phyloP scores from a whole-genome alignment of 2,329 filamentous ascomycete genomes.

The Colletotrichum sp. region DNA sequence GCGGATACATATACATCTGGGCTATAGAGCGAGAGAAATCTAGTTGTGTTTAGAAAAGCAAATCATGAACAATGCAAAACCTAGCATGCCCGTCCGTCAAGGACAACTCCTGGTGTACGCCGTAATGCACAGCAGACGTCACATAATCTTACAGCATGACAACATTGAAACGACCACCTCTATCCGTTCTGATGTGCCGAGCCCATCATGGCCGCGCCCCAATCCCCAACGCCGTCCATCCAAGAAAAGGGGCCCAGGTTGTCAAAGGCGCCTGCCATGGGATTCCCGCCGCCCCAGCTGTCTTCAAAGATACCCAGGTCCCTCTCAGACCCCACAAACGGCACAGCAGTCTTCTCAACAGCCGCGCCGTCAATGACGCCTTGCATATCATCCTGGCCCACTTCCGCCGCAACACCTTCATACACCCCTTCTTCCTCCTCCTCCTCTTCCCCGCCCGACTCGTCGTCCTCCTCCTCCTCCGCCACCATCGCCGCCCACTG shows the following conservation, averaged over 20 bases:
- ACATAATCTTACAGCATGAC: not conserved
- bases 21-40: not conserved
- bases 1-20: not conserved
- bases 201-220: not conserved
- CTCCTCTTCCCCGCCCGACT: not conserved
- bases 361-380: not conserved
- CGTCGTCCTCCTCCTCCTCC: not conserved
- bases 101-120: not conserved
- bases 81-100: not conserved
- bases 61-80: not conserved
- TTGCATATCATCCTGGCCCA: not conserved
- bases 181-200: not conserved
- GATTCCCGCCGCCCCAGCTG: not conserved
- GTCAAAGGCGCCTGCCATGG: not conserved
- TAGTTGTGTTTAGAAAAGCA: not conserved
- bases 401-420: not conserved
- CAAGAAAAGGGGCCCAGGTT: not conserved
- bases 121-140: not conserved
- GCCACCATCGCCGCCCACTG: constrained; percentile 51
- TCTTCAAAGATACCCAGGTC: not conserved
- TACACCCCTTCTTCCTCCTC: not conserved
- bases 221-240: not conserved
- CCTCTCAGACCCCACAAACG: not conserved
- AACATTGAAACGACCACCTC: not conserved
- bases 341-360: not conserved